These are phyloP conservation scores for Pythium oligandrum DNA, from an alignment of 352 stramenopile genomes.

Conservation along the genomic window DNA sequence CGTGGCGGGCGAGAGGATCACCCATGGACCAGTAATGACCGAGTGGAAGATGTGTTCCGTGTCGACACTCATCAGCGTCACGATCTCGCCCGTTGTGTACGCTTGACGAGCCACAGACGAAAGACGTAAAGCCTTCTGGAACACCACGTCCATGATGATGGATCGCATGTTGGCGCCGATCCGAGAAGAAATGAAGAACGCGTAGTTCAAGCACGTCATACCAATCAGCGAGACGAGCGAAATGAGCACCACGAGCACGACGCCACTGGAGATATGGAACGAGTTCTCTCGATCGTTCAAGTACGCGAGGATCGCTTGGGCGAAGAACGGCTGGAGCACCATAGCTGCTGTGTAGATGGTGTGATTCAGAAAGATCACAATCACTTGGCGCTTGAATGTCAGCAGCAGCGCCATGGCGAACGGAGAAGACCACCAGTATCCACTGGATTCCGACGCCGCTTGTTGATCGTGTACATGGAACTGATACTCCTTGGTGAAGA, in stretches of 20 bases:
- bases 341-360: slow-evolving; percentile 22
- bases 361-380: slow-evolving; percentile 17
- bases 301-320: slow-evolving; percentile 30
- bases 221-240: slow-evolving; percentile 25
- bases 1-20: slow-evolving; percentile 19
- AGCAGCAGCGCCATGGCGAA: slow-evolving; percentile 23
- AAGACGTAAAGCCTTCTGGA: slow-evolving; percentile 28
- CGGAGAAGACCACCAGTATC: slow-evolving; percentile 7
- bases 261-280: slow-evolving; percentile 24
- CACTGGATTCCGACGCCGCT: not conserved
- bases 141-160: slow-evolving; percentile 34
- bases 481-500: slow-evolving; percentile 18
- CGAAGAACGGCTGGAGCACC: slow-evolving; percentile 29
- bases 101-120: slow-evolving; percentile 25
- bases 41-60: slow-evolving; percentile 35
- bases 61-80: no score
- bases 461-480: slow-evolving; percentile 5
- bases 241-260: slow-evolving; percentile 26
- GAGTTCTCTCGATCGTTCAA: slow-evolving; percentile 22
- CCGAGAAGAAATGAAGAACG: slow-evolving; percentile 21
- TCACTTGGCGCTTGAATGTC: slow-evolving; percentile 22
- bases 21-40: slow-evolving; percentile 25
- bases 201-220: slow-evolving; percentile 27
- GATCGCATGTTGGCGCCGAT: slow-evolving; percentile 30
- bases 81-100: slow-evolving; percentile 32